Base-by-base conservation (phyloP, 2,329 filamentous ascomycete species). In the Beauveria caledonica region DNA sequence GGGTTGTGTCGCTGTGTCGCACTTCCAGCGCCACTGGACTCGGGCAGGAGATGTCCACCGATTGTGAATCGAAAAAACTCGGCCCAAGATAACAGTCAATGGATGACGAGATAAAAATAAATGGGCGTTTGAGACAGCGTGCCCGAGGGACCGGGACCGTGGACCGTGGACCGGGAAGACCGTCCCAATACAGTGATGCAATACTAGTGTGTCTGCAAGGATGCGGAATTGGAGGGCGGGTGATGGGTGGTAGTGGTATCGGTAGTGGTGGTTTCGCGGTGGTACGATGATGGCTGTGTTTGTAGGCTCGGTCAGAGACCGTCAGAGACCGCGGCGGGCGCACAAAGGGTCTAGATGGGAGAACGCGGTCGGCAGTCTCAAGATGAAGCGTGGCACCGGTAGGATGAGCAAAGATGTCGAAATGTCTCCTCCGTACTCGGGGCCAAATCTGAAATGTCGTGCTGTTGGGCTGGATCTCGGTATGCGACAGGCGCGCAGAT, bases 91-190 rank as follows among this genome's bases (percentile, higher is more conserved):
- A 48, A 10, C 7, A 40, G 13, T 44, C 27, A 27, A 49, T 15
- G 19, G 29, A 49, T 9, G 29, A 27, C 13, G 21, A 40, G 54
- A 49, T 57, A 49, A 57, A 49, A 57, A 57, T 57, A 57, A 57
- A 49, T 10, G 15, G 29, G 21, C 3, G 13, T 57, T 33, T 57
- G 54, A 57, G 54, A 49, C 54, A 40, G 15, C 27, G 53, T 45
- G 53, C n/a, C 42, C 45, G 40, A 33, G 23, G 13, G 17, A 29
- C 44, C 10, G 23, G 25, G 53, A 17, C 25, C 53, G 40, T 55
- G 25, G 53, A 17, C 25, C 53, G 40, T 55, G 25, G 17, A 33
- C 25, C 53, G 25, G 40, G 19, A 36, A 36, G 33, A 36, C 33
- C 11, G 33, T 36, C 33, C 33, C 33, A 36, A 36, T 36, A 36